These are phyloP conservation scores for Physcomitrium patens DNA, from an alignment of 225 moss, liverwort and hornwort species.

Conservation along the genomic window DNA sequence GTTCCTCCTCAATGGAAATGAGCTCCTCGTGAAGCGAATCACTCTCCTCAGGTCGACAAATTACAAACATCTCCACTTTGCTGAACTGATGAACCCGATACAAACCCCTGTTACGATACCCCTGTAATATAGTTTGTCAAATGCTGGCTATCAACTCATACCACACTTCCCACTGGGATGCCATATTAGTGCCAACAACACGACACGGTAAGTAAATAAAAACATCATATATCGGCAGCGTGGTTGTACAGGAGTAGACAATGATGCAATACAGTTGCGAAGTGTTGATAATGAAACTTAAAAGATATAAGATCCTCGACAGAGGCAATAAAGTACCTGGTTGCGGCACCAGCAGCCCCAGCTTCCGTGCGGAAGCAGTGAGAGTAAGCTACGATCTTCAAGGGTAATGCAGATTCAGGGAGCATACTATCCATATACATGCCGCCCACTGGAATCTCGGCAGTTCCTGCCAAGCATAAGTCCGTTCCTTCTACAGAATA, in stretches of 20 bases:
- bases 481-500: constrained; percentile 96
- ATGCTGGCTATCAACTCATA: constrained; percentile 39
- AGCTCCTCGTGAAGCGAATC: constrained; percentile 95
- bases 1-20: constrained; percentile 90
- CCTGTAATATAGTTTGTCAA: constrained; percentile 77
- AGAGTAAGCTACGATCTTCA: constrained; percentile 89
- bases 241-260: constrained; percentile 8
- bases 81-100: constrained; percentile 99
- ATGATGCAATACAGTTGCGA: not conserved
- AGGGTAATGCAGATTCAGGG: constrained; percentile 72
- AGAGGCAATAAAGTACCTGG: constrained; percentile 62
- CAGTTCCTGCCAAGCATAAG: constrained; percentile 97
- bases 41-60: constrained; percentile 82
- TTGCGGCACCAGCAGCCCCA: constrained; percentile 94
- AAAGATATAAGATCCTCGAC: not conserved
- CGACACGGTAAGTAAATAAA: constrained; percentile 5
- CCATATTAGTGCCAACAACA: constrained; percentile 1
- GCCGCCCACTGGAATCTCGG: constrained; percentile 94
- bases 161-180: constrained; percentile 6
- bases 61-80: constrained; percentile 98
- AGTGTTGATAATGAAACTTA: not conserved
- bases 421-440: constrained; percentile 91
- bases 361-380: constrained; percentile 99
- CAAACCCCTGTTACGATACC: constrained; percentile 89
- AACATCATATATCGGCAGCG: constrained; percentile 10